Base-by-base conservation (phyloP, 441 rosid species). In the Eutrema salsugineum region DNA sequence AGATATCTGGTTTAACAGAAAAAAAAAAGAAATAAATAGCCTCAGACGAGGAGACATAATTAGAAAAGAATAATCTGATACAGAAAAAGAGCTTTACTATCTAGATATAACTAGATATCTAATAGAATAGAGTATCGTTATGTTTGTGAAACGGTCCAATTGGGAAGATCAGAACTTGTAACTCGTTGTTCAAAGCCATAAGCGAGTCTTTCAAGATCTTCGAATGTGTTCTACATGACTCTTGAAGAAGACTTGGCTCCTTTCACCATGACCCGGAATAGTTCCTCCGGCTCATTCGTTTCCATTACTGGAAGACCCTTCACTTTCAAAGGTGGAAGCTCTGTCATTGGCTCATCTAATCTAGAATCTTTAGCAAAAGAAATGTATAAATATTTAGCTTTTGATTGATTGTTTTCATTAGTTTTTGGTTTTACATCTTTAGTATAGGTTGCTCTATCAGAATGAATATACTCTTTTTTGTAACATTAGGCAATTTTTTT, bases 131-230 rank as follows among this genome's bases (percentile, higher is more conserved):
- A n/a, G n/a, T n/a, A n/a, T 77, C 17, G 72, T 58, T 72, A 63
- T 75, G 63, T 75, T 80, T 84, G 63, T 84, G 77, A 64, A 84
- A 81, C 27, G 86, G 91, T 39, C 88, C 86, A 0, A 84, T 46
- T 0, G 80, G 75, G 70, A 84, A 87, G 11, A 55, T 3, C 7
- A 81, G 83, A 56, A 68, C 48, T 27, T 67, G 77, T 32, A 75
- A 66, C 9, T 63, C 66, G 15, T 22, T 27, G 8, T 73, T 76
- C 11, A 59, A 36, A 36, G 27, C 65, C 8, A 49, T 44, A 42
- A 85, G 76, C 63, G 66, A n/a, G 59, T 35, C 39, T 24, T 71
- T 87, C 89, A 49, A 87, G 83, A 8, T 78, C 82, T 66, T 85
- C 67, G 24, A 66, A 80, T 11, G 87, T 65, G 74, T 87, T 85